phyloP scores from a whole-genome alignment of 129 eudicot genomes.

The Saposhnikovia divaricata region DNA sequence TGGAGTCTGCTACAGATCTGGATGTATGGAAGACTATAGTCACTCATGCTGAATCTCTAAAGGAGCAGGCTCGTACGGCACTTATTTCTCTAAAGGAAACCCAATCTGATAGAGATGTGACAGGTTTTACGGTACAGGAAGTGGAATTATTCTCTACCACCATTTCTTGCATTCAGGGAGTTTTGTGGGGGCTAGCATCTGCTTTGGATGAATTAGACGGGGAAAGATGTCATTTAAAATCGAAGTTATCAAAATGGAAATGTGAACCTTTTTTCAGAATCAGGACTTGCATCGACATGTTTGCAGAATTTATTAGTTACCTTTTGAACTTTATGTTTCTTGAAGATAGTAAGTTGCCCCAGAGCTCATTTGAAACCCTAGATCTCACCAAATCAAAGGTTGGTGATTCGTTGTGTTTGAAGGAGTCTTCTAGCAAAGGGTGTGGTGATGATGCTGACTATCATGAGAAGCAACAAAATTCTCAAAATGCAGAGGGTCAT shows the following conservation, averaged over 20 bases:
- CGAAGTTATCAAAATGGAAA: slow-evolving; percentile 26
- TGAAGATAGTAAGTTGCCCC: slow-evolving; percentile 25
- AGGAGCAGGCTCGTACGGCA: slow-evolving; percentile 28
- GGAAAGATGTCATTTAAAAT: slow-evolving; percentile 20
- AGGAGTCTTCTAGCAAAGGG: slow-evolving; percentile 3
- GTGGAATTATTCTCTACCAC: slow-evolving; percentile 34
- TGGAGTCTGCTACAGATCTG: slow-evolving; percentile 12
- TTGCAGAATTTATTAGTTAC: slow-evolving; percentile 28
- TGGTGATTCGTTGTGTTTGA: neutral
- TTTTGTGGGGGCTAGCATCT: slow-evolving; percentile 70
- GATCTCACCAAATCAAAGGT: slow-evolving; percentile 9
- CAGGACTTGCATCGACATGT: slow-evolving; percentile 33
- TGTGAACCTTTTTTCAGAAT: slow-evolving; percentile 35
- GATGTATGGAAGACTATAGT: slow-evolving; percentile 28
- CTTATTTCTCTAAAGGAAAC: slow-evolving; percentile 17
- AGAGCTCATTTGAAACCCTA: slow-evolving; percentile 6
- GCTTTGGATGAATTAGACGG: slow-evolving; percentile 32
- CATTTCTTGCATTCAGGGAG: slow-evolving; percentile 63
- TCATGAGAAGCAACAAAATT: slow-evolving; percentile 3
- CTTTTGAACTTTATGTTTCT: slow-evolving; percentile 37
- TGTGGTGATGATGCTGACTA: neutral
- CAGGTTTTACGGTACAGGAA: slow-evolving; percentile 10
- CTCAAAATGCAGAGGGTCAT: neutral
- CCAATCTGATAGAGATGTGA: slow-evolving; percentile 13
- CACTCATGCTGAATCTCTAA: slow-evolving; percentile 32